Conservation (phyloP, 1,139 yeast species). For the Debaryomyces nepalensis region DNA sequence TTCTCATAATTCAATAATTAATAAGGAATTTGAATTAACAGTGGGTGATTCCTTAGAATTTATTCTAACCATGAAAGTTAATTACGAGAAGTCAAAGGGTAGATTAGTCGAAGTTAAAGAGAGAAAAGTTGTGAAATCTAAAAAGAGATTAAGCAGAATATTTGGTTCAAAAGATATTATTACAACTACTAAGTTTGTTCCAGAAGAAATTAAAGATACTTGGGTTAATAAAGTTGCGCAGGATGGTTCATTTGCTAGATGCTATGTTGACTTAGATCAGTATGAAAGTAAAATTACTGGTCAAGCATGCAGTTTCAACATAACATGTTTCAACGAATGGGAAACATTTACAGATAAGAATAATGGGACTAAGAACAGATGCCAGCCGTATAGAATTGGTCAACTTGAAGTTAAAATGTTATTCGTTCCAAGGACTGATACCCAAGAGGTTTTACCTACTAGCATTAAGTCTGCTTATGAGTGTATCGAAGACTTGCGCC, state of each 20-base stretch:
- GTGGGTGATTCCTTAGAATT: constrained; percentile 70
- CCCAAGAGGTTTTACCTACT: constrained; percentile 64
- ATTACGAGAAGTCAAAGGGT: constrained; percentile 58
- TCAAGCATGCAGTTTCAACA: constrained; percentile 51
- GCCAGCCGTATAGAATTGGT: constrained; percentile 67
- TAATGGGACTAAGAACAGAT: constrained; percentile 33
- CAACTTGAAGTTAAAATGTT: constrained; percentile 73
- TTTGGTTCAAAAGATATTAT: constrained; percentile 55
- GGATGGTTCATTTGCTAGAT: constrained; percentile 89
- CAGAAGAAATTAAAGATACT: constrained; percentile 54
- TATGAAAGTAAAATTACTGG: constrained; percentile 62
- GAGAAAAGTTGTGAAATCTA: constrained; percentile 52
- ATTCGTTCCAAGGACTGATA: constrained; percentile 64
- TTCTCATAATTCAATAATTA: constrained; percentile 49
- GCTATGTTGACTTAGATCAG: constrained; percentile 66
- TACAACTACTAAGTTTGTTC: constrained; percentile 59
- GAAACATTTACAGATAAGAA: constrained; percentile 43
- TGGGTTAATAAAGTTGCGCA: constrained; percentile 66
- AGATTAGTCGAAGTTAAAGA: constrained; percentile 63
- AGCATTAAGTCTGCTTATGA: constrained; percentile 64
- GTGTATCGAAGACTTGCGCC: constrained; percentile 50
- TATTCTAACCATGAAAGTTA: constrained; percentile 72
- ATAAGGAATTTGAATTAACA: constrained; percentile 84
- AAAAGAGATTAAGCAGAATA: constrained; percentile 47
- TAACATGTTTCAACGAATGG: constrained; percentile 86